Base-by-base conservation (phyloP, 1,284 basidiomycete genomes). In the Irpex lacteus region DNA sequence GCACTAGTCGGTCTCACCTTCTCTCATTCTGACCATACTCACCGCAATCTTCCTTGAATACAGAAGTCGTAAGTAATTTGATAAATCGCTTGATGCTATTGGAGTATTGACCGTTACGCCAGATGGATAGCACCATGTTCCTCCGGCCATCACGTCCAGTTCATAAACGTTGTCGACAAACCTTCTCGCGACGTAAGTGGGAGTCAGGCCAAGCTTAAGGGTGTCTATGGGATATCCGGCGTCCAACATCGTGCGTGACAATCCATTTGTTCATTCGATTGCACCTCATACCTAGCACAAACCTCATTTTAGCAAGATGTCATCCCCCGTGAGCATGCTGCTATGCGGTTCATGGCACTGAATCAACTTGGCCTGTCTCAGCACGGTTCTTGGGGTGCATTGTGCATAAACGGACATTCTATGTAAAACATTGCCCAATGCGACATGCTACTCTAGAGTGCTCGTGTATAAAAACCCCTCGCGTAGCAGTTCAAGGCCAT, bases 401-500 rank as follows among this genome's bases (percentile, higher is more conserved):
- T 47, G 44, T 47, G 44, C n/a, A 13, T 47, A 47, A 47, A 47
- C n/a, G n/a, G 44, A n/a, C n/a, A 47, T 47, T 47, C 44, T 47
- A 47, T n/a, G 13, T 47, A 47, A 47, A 47, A 47, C 44, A 47
- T 47, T 13, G 44, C 44, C n/a, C 11, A 47, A 47, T 47, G 13
- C 4, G 44, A n/a, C 44, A 47, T n/a, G 44, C 44, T 47, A n/a
- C 44, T 47, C 44, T 47, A 47, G 32, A 34, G 32, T 34, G 32
- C 32, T 47, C 44, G n/a, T 13, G 49, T 63, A 60, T 63, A 63
- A 59, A 63, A 40, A 21, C 49, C 52, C 26, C 7, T 38, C 36
- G 36, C 34, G 15, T 57, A 44, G 40, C 44, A 36, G 6, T 37
- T 36, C 44, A 52, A 7, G 15, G 21, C 36, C 37, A 6, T 34